Evolutionary conservation across 768 basidiomycete species (phyloP).

Genomic region (Auriscalpium orientale): DNA sequence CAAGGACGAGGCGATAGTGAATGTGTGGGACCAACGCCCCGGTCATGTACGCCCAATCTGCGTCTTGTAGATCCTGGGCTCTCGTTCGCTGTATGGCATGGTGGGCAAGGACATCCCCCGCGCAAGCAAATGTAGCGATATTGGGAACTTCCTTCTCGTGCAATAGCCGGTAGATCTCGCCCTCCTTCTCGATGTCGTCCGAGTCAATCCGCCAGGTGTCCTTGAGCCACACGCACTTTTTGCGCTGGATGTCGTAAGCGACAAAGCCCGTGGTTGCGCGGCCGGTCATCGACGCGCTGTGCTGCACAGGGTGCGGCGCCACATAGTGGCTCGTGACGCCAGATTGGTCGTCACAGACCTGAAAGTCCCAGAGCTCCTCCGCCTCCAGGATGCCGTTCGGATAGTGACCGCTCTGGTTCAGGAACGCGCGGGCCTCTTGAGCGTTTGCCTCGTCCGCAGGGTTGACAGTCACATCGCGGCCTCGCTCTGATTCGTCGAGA

Average conservation of each 20-base stretch:
- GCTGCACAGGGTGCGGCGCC: neutral
- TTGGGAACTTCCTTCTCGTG: neutral
- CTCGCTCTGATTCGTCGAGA: neutral
- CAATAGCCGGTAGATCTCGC: neutral
- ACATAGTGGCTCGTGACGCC: neutral
- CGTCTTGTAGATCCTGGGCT: neutral
- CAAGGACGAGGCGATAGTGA: neutral
- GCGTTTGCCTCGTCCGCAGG: neutral
- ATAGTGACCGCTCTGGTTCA: neutral
- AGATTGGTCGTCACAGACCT: neutral
- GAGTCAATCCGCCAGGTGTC: neutral
- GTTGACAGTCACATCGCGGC: neutral
- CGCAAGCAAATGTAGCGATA: neutral
- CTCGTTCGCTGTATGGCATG: neutral
- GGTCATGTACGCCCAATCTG: neutral
- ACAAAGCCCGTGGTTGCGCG: neutral
- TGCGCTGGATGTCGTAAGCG: neutral
- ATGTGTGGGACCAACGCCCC: neutral
- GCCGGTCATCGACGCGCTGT: neutral
- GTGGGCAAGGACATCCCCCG: neutral
- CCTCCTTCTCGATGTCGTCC: neutral
- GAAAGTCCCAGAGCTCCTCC: neutral
- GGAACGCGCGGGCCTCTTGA: neutral
- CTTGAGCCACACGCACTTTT: neutral
- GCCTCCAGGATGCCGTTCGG: neutral